A percentile compares a stretch with the other conserved stretches of the same genome.
These are phyloP conservation scores for Aspergillus puulaauensis DNA, from an alignment of 2,329 filamentous ascomycete genomes.

Conservation along the genomic window DNA sequence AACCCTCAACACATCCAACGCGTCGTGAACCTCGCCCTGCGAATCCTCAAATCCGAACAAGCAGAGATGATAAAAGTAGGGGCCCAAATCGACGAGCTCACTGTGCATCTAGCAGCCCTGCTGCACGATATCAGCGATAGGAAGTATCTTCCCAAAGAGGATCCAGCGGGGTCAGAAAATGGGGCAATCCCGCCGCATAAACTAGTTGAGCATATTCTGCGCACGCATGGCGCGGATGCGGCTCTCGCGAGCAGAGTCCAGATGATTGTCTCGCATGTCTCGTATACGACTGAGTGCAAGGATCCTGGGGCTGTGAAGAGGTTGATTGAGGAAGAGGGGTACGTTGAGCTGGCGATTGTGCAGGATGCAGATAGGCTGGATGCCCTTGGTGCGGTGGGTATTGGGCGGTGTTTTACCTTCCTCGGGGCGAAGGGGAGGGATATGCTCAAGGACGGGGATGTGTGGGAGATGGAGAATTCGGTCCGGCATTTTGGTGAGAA, in stretches of 20 bases:
- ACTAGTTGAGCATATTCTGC: conserved; percentile 5
- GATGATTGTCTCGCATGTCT: conserved; percentile 15
- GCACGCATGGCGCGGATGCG: neutral
- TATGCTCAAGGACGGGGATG: conserved; percentile 19
- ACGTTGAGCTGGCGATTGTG: conserved; percentile 79
- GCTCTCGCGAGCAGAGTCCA: conserved; percentile 4
- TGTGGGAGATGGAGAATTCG: conserved; percentile 59
- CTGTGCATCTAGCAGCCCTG: conserved; percentile 6
- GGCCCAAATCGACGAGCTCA: neutral
- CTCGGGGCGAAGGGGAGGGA: conserved; percentile 57
- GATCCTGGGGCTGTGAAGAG: conserved; percentile 39
- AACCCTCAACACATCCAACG: conserved; percentile 15
- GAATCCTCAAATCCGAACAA: conserved; percentile 9
- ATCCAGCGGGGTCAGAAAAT: neutral
- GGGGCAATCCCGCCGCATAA: neutral
- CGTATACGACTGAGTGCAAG: conserved; percentile 15
- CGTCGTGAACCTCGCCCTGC: conserved; percentile 9
- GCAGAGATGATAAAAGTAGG: neutral
- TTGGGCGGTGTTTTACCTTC: conserved; percentile 75
- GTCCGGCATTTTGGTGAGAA: conserved; percentile 78
- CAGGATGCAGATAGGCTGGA: conserved; percentile 94
- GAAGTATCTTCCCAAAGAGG: conserved; percentile 13
- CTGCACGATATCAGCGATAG: conserved; percentile 17
- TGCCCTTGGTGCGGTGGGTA: conserved; percentile 81
- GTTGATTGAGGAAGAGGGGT: conserved; percentile 54